phyloP scores from a whole-genome alignment of 2,329 filamentous ascomycete genomes.

The Coniochaeta hoffmannii region DNA sequence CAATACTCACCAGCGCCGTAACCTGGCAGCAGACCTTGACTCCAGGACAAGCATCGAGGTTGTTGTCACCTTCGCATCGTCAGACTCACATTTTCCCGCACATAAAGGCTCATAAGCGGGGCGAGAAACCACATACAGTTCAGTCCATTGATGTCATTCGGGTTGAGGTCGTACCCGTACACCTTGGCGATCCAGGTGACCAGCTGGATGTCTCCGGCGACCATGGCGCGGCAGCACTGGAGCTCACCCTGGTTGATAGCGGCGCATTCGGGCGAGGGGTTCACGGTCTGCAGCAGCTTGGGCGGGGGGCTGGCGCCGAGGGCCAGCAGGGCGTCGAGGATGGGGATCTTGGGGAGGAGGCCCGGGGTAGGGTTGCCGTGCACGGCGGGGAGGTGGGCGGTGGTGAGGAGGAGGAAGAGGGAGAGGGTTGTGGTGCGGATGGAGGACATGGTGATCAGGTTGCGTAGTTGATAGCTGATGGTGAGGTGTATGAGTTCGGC shows the following conservation, averaged over 20 bases:
- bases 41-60: constrained; percentile 17
- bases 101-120: too few species aligned
- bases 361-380: constrained; percentile 2
- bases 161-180: constrained; percentile 21
- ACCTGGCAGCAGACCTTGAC: constrained; percentile 24
- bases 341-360: constrained; percentile 10
- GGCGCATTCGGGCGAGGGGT: constrained; percentile 20
- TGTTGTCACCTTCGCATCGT: constrained; percentile 13
- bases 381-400: neutral
- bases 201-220: constrained; percentile 19
- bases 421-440: neutral
- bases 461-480: neutral
- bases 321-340: constrained; percentile 12
- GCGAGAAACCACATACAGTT: constrained; percentile 16
- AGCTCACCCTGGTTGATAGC: constrained; percentile 18
- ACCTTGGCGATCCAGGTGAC: constrained; percentile 19
- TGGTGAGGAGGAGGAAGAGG: neutral
- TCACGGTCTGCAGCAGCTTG: constrained; percentile 14
- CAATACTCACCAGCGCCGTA: constrained; percentile 20
- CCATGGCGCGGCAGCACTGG: constrained; percentile 19
- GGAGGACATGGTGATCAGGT: neutral
- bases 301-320: constrained; percentile 19
- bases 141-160: constrained; percentile 22
- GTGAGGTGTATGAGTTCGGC: neutral
- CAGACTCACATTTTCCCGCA: too few species aligned